Evolutionary conservation across 441 rosid species (phyloP).

Genomic region (Gossypium laxum): DNA sequence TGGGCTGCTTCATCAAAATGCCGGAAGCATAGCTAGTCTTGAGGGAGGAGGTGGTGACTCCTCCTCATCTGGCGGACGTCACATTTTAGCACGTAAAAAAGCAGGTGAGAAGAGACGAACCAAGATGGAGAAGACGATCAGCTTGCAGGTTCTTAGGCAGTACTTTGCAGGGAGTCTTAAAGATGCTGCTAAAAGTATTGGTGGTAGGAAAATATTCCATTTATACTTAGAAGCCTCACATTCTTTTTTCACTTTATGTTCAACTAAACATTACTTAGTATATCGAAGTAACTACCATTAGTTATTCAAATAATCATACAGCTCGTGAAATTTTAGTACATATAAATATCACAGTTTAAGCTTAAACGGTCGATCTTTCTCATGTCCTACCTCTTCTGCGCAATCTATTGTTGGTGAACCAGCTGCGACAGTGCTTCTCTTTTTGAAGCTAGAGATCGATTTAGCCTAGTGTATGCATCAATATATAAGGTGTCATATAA

Average conservation of each 20-base stretch:
- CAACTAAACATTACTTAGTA: background rate
- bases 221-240: background rate
- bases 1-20: constrained; percentile 24
- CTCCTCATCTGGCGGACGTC: constrained; percentile 23
- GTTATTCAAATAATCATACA: background rate
- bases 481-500: background rate
- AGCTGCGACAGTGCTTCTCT: background rate
- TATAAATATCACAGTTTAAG: background rate
- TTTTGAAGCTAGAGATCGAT: constrained; percentile 6
- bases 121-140: constrained; percentile 64
- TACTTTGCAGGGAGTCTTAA: constrained; percentile 81
- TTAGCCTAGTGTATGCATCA: background rate
- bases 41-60: constrained; percentile 20
- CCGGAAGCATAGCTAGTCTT: constrained; percentile 22
- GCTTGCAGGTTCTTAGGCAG: constrained; percentile 62
- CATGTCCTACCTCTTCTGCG: background rate
- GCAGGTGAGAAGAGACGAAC: constrained; percentile 47
- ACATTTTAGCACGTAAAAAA: constrained; percentile 25
- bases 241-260: background rate
- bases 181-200: constrained; percentile 81
- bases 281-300: background rate
- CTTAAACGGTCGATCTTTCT: background rate
- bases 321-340: background rate
- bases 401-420: background rate
- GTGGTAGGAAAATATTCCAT: constrained; percentile 42